Percentiles rank a stretch among this genome's conserved stretches.
Conservation (phyloP, 1,139 yeast genomes). For the Debaryomyces udenii region DNA sequence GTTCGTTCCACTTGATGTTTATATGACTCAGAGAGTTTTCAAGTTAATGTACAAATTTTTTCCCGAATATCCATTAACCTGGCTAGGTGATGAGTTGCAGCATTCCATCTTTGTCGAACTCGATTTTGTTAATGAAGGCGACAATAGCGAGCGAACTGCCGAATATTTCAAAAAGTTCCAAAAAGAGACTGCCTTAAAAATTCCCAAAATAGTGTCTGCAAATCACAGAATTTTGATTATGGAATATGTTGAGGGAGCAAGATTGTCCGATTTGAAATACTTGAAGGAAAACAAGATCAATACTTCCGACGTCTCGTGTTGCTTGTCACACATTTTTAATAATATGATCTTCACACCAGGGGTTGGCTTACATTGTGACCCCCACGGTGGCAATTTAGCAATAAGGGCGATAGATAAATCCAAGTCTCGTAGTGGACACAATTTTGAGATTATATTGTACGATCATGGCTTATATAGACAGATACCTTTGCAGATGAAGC, state of each 20-base stretch:
- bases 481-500: slow-evolving; percentile 74
- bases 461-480: slow-evolving; percentile 95
- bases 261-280: slow-evolving; percentile 76
- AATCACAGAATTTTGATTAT: slow-evolving; percentile 74
- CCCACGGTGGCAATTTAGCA: slow-evolving; percentile 96
- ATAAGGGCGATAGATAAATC: slow-evolving; percentile 52
- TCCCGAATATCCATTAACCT: slow-evolving; percentile 90
- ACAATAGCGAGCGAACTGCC: slow-evolving; percentile 71
- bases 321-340: slow-evolving; percentile 88
- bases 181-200: slow-evolving; percentile 69
- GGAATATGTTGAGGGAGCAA: slow-evolving; percentile 84
- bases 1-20: slow-evolving; percentile 88
- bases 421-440: slow-evolving; percentile 50
- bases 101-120: slow-evolving; percentile 84
- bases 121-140: slow-evolving; percentile 85
- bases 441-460: slow-evolving; percentile 87
- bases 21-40: slow-evolving; percentile 77
- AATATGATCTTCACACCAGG: slow-evolving; percentile 94
- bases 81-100: slow-evolving; percentile 93
- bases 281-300: slow-evolving; percentile 65
- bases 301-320: slow-evolving; percentile 76
- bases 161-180: slow-evolving; percentile 62
- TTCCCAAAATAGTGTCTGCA: slow-evolving; percentile 75
- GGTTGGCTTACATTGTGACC: slow-evolving; percentile 94
- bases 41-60: slow-evolving; percentile 72